These are phyloP conservation scores for Rehmannia glutinosa DNA, from an alignment of 257 asterid genomes.

Conservation along the genomic window DNA sequence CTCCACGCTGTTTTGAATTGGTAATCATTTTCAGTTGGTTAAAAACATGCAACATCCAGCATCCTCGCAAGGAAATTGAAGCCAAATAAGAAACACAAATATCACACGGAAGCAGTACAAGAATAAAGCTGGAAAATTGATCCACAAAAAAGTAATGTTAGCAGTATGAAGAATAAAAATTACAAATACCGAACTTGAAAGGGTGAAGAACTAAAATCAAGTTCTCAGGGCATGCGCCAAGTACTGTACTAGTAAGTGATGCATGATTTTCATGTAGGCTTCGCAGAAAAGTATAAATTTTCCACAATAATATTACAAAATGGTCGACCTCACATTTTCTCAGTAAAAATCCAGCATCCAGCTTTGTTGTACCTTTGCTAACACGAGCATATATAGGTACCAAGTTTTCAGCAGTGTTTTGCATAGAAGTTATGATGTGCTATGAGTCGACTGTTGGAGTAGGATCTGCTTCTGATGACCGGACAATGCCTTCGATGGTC, in stretches of 20 bases:
- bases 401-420: neutral
- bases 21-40: neutral
- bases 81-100: neutral
- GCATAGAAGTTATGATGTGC: neutral
- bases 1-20: neutral
- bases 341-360: neutral
- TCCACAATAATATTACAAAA: neutral
- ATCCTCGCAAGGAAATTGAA: neutral
- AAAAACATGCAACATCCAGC: neutral
- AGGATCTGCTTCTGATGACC: conserved; percentile 57
- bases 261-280: neutral
- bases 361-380: neutral
- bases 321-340: neutral
- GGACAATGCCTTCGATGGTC: conserved; percentile 49
- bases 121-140: neutral
- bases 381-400: neutral
- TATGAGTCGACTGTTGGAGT: conserved; percentile 40
- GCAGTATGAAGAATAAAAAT: too few relatives aligned
- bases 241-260: neutral
- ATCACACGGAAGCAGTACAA: neutral
- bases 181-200: too few relatives aligned
- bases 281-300: neutral
- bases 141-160: too few relatives aligned
- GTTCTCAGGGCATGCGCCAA: neutral
- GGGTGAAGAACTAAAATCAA: neutral